Evolutionary conservation across 208 protist species (phyloP).

Genomic region (Trypanosomatidae sp.): DNA sequence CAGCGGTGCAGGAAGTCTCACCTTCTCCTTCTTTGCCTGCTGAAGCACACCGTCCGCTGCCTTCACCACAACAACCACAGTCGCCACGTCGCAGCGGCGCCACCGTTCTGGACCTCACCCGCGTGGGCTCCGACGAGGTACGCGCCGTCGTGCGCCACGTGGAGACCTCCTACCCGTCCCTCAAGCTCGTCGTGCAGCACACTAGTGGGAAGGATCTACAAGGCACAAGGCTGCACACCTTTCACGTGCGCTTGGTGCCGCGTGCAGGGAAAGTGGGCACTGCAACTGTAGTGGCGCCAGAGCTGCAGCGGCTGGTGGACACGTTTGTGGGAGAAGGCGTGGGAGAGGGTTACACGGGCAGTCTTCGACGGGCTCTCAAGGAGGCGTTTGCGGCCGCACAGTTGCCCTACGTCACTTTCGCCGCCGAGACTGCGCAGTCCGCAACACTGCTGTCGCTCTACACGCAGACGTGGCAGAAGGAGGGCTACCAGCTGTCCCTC

Average conservation of each 20-base stretch:
- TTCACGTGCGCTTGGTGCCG: slow-evolving; percentile 38
- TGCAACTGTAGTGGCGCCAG: slow-evolving; percentile 2
- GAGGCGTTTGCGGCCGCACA: slow-evolving; percentile 43
- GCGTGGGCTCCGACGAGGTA: slow-evolving; percentile 3
- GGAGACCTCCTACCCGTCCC: slow-evolving; percentile 31
- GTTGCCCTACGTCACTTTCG: background rate
- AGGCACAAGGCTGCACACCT: slow-evolving; percentile 50
- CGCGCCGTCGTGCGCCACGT: slow-evolving; percentile 6
- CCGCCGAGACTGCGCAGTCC: background rate
- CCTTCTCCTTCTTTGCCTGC: background rate
- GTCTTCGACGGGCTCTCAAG: slow-evolving; percentile 37
- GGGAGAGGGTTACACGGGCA: slow-evolving; percentile 23
- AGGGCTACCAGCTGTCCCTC: slow-evolving; percentile 22
- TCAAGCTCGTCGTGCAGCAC: slow-evolving; percentile 52
- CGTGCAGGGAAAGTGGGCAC: slow-evolving; percentile 1
- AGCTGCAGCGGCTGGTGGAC: slow-evolving; percentile 32
- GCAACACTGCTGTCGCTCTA: slow-evolving; percentile 21
- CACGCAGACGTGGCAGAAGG: slow-evolving; percentile 4
- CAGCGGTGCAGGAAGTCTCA: background rate
- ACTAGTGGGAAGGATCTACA: slow-evolving; percentile 62
- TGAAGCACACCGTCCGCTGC: background rate
- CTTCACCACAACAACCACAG: too few relatives aligned
- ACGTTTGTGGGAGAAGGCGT: slow-evolving; percentile 62
- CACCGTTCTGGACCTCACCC: slow-evolving; percentile 28
- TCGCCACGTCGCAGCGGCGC: too few relatives aligned